These are phyloP conservation scores for Coprinopsis strossmayeri DNA, from an alignment of 768 basidiomycete species.

Conservation along the genomic window DNA sequence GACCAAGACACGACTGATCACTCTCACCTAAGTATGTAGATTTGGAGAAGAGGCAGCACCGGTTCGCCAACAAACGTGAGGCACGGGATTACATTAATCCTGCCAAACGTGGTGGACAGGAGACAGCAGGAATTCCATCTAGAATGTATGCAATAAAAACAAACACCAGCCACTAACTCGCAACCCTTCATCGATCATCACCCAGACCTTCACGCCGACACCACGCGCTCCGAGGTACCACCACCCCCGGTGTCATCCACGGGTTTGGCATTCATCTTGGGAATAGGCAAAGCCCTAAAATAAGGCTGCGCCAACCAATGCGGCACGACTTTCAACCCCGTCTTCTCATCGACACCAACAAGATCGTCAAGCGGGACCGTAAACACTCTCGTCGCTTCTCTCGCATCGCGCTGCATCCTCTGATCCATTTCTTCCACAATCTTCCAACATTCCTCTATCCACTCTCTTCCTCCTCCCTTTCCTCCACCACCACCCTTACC, in stretches of 20 bases:
- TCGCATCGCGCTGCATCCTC: slow-evolving; percentile 45
- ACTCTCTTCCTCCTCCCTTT: slow-evolving; percentile 13
- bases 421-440: slow-evolving; percentile 60
- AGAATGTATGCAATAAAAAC: too few species aligned
- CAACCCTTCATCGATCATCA: too few species aligned
- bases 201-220: too few species aligned
- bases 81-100: too few species aligned
- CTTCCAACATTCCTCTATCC: slow-evolving; percentile 40
- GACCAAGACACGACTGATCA: not conserved
- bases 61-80: slow-evolving; percentile 27
- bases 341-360: slow-evolving; percentile 25
- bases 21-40: too few species aligned
- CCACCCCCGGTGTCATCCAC: too few species aligned
- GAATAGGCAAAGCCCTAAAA: slow-evolving; percentile 35
- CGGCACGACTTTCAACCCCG: slow-evolving; percentile 31
- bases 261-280: not conserved
- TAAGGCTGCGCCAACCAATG: slow-evolving; percentile 59
- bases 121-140: too few species aligned
- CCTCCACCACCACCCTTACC: slow-evolving; percentile 9
- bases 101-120: too few species aligned
- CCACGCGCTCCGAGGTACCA: too few species aligned
- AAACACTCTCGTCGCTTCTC: slow-evolving; percentile 19
- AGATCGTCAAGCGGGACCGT: slow-evolving; percentile 22
- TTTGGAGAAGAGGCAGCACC: slow-evolving; percentile 53
- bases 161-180: too few species aligned